Percentiles rank a stretch among this genome's conserved stretches.
phyloP scores from a whole-genome alignment of 1,284 basidiomycete genomes.

The Trichosporon coremiiforme region DNA sequence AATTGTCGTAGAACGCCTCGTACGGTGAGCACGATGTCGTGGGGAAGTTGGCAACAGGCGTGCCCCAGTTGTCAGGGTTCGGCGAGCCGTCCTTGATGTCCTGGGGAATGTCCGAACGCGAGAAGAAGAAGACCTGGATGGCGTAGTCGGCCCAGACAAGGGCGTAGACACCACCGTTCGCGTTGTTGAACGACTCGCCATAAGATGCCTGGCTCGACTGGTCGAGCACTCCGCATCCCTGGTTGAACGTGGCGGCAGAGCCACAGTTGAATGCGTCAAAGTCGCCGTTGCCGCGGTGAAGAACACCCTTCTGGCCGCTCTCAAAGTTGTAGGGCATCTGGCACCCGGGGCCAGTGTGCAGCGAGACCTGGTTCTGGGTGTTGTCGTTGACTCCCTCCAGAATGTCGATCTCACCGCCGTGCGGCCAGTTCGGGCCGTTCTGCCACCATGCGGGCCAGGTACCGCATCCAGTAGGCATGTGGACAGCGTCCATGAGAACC shows the following conservation, averaged over 20 bases:
- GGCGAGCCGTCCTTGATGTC: slow-evolving; percentile 72
- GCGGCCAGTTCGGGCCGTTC: slow-evolving; percentile 60
- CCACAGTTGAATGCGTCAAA: slow-evolving; percentile 54
- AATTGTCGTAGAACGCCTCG: slow-evolving; percentile 77
- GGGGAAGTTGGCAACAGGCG: slow-evolving; percentile 72
- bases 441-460: slow-evolving; percentile 64
- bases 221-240: slow-evolving; percentile 56
- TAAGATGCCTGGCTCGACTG: slow-evolving; percentile 43
- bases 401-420: slow-evolving; percentile 62
- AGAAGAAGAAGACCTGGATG: slow-evolving; percentile 79
- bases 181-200: slow-evolving; percentile 55
- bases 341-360: slow-evolving; percentile 56
- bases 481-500: slow-evolving; percentile 77
- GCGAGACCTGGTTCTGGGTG: slow-evolving; percentile 56
- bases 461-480: slow-evolving; percentile 88
- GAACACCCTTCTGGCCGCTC: slow-evolving; percentile 61
- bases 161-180: slow-evolving; percentile 58
- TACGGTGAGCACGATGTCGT: slow-evolving; percentile 70
- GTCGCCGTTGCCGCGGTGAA: slow-evolving; percentile 58
- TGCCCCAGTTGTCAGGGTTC: slow-evolving; percentile 71
- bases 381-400: slow-evolving; percentile 59
- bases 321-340: slow-evolving; percentile 61
- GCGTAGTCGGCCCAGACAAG: slow-evolving; percentile 72
- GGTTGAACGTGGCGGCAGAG: slow-evolving; percentile 53
- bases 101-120: slow-evolving; percentile 67